Evolutionary conservation across 2,329 filamentous ascomycete genomes (phyloP).

Genomic region (Davidsoniella neocaledoniae): DNA sequence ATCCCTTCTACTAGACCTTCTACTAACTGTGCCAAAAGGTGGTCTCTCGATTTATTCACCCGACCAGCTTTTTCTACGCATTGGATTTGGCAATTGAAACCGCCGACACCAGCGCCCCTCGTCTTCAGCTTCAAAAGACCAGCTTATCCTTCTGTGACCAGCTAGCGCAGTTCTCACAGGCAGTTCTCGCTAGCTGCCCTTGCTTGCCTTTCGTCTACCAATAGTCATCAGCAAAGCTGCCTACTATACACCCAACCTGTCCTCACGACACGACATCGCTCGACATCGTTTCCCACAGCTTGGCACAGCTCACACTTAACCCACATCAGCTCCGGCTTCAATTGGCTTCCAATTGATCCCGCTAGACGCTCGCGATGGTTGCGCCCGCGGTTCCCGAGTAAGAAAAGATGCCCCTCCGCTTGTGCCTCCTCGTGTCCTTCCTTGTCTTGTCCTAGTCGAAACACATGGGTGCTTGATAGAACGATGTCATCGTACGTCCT

Average conservation of each 20-base stretch:
- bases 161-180: background rate
- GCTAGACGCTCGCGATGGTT: constrained; percentile 37
- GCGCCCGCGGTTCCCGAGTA: constrained; percentile 63
- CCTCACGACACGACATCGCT: background rate
- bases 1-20: too few species aligned
- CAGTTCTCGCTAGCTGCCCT: background rate
- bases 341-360: constrained; percentile 5
- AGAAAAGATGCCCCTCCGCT: background rate
- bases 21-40: too few species aligned
- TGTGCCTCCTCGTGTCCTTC: background rate
- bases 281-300: background rate
- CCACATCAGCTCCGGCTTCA: too few species aligned
- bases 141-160: background rate
- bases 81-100: too few species aligned
- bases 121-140: too few species aligned
- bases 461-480: background rate
- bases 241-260: too few species aligned
- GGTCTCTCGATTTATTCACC: too few species aligned
- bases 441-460: constrained; percentile 8
- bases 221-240: background rate
- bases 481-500: constrained; percentile 10
- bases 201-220: background rate
- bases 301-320: too few species aligned
- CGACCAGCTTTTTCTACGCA: too few species aligned
- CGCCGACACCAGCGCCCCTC: too few species aligned